Percentiles rank a stretch among this genome's conserved stretches.
phyloP scores from a whole-genome alignment of 192 early-diverging fungal species.

The Gryganskiella cystojenkinii region DNA sequence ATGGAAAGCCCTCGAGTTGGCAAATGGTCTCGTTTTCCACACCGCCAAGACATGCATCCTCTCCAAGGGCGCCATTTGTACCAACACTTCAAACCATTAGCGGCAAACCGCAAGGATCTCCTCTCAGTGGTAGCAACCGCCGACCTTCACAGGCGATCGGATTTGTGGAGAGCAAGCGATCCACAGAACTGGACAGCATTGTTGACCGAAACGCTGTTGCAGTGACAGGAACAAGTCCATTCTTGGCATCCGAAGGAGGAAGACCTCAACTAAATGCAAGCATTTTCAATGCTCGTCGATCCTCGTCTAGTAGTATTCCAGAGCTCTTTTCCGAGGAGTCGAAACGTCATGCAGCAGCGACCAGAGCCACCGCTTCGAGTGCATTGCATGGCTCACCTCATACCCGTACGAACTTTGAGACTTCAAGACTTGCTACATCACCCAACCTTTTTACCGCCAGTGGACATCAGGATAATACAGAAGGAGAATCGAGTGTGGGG shows the following conservation, averaged over 20 bases:
- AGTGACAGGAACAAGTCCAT: constrained; percentile 1
- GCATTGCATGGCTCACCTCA: background rate
- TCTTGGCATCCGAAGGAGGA: constrained; percentile 10
- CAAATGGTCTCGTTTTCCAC: constrained; percentile 42
- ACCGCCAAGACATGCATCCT: constrained; percentile 32
- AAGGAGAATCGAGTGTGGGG: background rate
- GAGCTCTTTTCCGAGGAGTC: constrained; percentile 23
- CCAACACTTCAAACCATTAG: constrained; percentile 11
- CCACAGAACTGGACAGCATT: background rate
- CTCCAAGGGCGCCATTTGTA: constrained; percentile 30
- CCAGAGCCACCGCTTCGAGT: background rate
- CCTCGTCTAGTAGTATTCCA: constrained; percentile 39
- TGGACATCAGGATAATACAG: background rate
- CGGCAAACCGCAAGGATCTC: constrained; percentile 11
- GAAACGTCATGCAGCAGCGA: constrained; percentile 1
- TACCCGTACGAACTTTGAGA: constrained; percentile 14
- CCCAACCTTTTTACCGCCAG: constrained; percentile 9
- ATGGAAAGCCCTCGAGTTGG: constrained; percentile 49
- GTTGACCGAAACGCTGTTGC: constrained; percentile 3
- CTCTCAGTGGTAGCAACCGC: constrained; percentile 2
- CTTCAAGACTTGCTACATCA: constrained; percentile 18
- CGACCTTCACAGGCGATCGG: background rate
- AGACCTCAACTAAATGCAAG: constrained; percentile 5
- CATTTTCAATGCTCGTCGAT: constrained; percentile 34
- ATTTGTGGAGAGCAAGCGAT: constrained; percentile 4